Evolutionary conservation across 139 green algal genomes (phyloP).

Genomic region (Micractinium conductrix): DNA sequence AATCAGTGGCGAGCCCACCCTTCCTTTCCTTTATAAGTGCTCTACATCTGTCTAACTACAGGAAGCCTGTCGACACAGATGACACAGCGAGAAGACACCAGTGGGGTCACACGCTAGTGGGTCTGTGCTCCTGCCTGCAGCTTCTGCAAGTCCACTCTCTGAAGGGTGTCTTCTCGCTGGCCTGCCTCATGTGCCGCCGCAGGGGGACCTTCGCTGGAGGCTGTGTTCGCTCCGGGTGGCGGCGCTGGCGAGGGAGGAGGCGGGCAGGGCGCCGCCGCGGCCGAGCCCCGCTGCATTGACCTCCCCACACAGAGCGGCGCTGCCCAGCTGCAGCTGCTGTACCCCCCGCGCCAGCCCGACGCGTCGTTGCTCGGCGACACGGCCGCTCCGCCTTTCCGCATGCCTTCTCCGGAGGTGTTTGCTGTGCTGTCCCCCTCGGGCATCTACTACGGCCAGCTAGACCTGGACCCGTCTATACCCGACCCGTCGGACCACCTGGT

Average conservation of each 20-base stretch:
- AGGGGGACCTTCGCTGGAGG: conserved; percentile 40
- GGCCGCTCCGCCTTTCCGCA: neutral
- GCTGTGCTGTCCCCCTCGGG: conserved; percentile 49
- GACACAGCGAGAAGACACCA: too few species aligned
- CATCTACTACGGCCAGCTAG: conserved; percentile 51
- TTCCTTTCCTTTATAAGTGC: too few species aligned
- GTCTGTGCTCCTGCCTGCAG: too few species aligned
- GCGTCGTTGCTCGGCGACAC: neutral
- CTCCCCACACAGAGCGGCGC: conserved; percentile 32
- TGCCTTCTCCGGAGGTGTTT: conserved; percentile 46
- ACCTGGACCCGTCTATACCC: neutral
- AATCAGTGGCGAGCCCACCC: too few species aligned
- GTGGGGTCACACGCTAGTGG: too few species aligned
- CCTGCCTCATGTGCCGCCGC: too few species aligned
- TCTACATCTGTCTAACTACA: too few species aligned
- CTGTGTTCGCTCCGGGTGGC: conserved; percentile 43
- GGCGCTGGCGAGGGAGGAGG: neutral
- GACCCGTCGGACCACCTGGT: conserved; percentile 40
- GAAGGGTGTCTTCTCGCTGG: too few species aligned
- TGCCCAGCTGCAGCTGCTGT: conserved; percentile 46
- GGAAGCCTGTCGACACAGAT: too few species aligned
- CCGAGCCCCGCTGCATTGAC: conserved; percentile 16
- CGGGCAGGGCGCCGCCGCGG: neutral
- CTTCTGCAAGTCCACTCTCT: too few species aligned
- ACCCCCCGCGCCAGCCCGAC: conserved; percentile 19